Evolutionary conservation across 2,329 filamentous ascomycete species (phyloP).

Genomic region (Colletotrichum echinochloae): DNA sequence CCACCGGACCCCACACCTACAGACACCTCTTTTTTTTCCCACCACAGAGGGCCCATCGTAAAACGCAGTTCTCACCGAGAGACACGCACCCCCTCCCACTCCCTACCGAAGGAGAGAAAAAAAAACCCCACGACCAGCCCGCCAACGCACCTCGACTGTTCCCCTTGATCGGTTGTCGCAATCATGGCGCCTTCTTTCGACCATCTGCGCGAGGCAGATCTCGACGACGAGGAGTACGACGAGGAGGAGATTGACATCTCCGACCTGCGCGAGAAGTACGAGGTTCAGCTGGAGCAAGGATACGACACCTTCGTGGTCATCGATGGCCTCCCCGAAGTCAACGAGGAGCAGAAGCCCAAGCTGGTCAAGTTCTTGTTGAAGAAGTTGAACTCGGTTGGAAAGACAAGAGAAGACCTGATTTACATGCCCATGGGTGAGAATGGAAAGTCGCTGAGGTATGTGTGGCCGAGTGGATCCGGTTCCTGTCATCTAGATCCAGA

Average conservation of each 20-base stretch:
- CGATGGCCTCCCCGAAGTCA: conserved; percentile 91
- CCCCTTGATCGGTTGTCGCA: conserved; percentile 48
- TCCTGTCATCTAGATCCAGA: not conserved
- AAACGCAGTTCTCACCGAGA: conserved; percentile 38
- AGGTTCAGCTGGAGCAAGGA: conserved; percentile 95
- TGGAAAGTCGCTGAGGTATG: conserved; percentile 87
- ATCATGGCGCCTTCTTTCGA: conserved; percentile 96
- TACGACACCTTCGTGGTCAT: conserved; percentile 97
- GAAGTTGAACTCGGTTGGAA: conserved; percentile 89
- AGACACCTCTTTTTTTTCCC: conserved; percentile 41
- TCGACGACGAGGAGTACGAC: conserved; percentile 86
- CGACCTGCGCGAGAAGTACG: conserved; percentile 92
- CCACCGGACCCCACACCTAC: conserved; percentile 30
- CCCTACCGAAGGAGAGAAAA: not conserved
- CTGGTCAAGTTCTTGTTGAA: conserved; percentile 95
- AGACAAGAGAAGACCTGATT: conserved; percentile 86
- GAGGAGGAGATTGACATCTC: conserved; percentile 95
- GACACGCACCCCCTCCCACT: conserved; percentile 23
- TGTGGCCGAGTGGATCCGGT: conserved; percentile 41
- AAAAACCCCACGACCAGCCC: conserved; percentile 19
- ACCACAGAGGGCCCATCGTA: conserved; percentile 38
- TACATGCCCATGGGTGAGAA: conserved; percentile 94
- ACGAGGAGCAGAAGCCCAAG: conserved; percentile 91
- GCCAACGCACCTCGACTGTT: conserved; percentile 25
- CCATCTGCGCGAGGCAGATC: conserved; percentile 89